Base-by-base conservation (phyloP, 2,329 filamentous ascomycete genomes). In the Fusarium newnesense region DNA sequence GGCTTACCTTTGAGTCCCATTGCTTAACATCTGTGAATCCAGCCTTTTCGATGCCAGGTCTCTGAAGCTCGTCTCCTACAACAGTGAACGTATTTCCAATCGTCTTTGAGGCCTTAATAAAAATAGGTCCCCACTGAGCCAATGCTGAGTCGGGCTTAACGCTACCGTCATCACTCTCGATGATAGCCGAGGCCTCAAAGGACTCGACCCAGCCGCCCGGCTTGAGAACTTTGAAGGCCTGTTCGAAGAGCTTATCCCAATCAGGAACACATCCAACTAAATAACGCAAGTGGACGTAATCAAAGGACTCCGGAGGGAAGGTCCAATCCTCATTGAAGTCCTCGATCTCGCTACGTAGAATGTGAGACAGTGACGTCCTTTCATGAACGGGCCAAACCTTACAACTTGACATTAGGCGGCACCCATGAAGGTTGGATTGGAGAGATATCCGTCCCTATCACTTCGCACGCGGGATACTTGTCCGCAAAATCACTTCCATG, bases 291-390 rank as follows among this genome's bases (percentile, higher is more conserved):
- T 75, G 72, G 24, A 75, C 47, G 19, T 75, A 75, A 21, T 75
- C 72, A n/a, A 75, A 75, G 1, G 70, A 49, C 2, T 46, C 60
- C 4, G 63, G 56, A 3, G 72, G 18, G 4, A 73, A 75, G 10
- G 72, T 75, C 72, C 72, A 75, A 2, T 75, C 72, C 30, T 75
- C 66, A 4, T 56, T 75, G 4, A 73, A 75, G 16, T 75, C 72
- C 15, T 75, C 72, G 13, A 75, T 75, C 40, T 75, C 69, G 21
- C 67, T 70, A 9, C 15, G 6, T 2, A 13, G 4, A 12, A 43
- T 60, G 9, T 69, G 28, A 52, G 30, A 21, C 3, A 3, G 7
- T 12, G 6, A 0, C 9, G 9, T 28, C 3, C 5, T 47, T 47
- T 7, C 2, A 8, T 5, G 2, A 26, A 54, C 2, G 10, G 8